Base-by-base conservation (phyloP, 148 eudicot genomes). In the Camellia japonica region DNA sequence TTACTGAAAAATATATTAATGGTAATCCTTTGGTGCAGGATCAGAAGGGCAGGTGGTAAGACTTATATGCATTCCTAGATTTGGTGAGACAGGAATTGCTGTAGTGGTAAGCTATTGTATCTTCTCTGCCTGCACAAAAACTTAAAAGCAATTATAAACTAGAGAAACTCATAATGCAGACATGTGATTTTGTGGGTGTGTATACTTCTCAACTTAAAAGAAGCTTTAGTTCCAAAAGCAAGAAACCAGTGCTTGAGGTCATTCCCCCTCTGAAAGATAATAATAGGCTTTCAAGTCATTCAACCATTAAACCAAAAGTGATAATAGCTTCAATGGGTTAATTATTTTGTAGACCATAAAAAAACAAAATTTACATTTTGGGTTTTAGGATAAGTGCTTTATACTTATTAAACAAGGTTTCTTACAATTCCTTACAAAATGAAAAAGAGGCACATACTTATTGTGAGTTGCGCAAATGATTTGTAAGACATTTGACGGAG, bases 81-180 rank as follows among this genome's bases (percentile, higher is more conserved):
- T 96, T 74, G 83, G 87, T 63, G 93, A 96, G 81, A 91, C 98
- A n/a, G 98, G 99, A 77, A 81, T 82, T 84, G 98, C 98, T 72
- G 95, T 92, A 66, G 75, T 91, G 88, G 99, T 96, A 85, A 83
- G 90, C 63, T 66, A 38, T 80, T 76, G 2, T 63, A 59, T 76
- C 41, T 23, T 51, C 38, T 74, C 16, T 9, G 20, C 62, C 49
- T 76, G 63, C 63, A 3, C 10, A 42, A 54, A 68, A 78, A 8
- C 38, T 41, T 68, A 1, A 19, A 78, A n/a, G 42, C 3, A 43
- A 59, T 79, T 78, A 56, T 71, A 10, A 16, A 46, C 12, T 66
- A 68, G 47, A 23, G 6, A 47, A 52, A 20, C 44, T 79, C 49
- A 16, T 58, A 42, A 19, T 59, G 15, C 18, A 5, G 18, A 69